Evolutionary conservation across 805 yeast genomes (phyloP), one percentile per base, ranked within the genome.

Genomic region (Yamadazyma nakazawae): DNA sequence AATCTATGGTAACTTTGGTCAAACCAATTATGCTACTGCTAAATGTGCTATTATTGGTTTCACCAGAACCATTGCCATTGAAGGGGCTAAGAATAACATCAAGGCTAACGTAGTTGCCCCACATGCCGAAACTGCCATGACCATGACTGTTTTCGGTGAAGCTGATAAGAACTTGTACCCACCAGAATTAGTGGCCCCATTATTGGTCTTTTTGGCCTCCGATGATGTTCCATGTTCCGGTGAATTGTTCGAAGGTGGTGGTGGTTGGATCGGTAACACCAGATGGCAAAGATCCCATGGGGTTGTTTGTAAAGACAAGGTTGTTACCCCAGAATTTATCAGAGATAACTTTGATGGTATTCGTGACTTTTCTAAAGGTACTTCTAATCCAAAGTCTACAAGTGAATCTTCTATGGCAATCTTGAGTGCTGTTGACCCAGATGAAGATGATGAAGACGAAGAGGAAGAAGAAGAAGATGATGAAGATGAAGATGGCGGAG

Each of bases 41-140:
- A 92, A 92, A 72, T 81, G 87, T 43, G 97, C 89, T 19, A 81
- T 92, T 53, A 69, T 90, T 41, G 96, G 96, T 14, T 78, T 92
- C 56, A 79, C 96, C 35, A 82, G 80, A 67, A 85, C 97, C 37
- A 67, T 89, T 53, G 97, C 98, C 25, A 76, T 88, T 54, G 99
- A 92, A 72, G 99, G 99, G 60, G 82, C 82, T 50, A 88, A 80
- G 66, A 63, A 74, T 59, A 81, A 84, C 61, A 89, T 92, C 56
- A 74, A 76, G 59, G 91, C 82, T 47, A 88, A 91, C 62, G 80
- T 82, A 32, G 83, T 90, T 64, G 98, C 99, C 24, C 99, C 99
- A 45, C 97, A 92, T 64, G 98, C 98, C 25, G 97, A 92, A 61
- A 92, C 99, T 37, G 91, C 95, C 48, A 92, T 92, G 99, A 92